Base-by-base conservation (phyloP, 768 basidiomycete species). In the Strobilomyces dryophilus region DNA sequence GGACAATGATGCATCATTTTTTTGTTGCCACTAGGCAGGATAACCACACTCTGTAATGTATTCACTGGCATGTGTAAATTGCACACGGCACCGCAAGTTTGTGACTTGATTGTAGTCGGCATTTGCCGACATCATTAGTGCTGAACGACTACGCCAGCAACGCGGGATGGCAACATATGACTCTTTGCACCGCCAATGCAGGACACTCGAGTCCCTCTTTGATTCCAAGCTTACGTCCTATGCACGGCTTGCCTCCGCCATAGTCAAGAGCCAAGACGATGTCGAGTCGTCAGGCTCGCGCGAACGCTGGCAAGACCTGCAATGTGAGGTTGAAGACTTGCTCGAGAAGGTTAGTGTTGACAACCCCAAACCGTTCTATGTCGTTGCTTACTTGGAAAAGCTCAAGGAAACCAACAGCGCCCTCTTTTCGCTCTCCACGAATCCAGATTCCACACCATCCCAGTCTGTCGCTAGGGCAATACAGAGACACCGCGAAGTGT, bases 201-300 rank as follows among this genome's bases (percentile, higher is more conserved):
- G 95, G 62, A 94, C 94, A 5, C 83, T 98, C 26, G 95, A 98
- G 67, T 92, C 92, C 43, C 79, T 92, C 21, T 89, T 98, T 57
- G 92, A 97, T 66, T 75, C 88, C 31, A 95, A 97, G 68, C 78
- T 99, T 29, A 92, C 92, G 1, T 78, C 91, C 10, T 98, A 98
- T 71, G 83, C 92, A 18, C 89, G 92, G 61, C 76, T 97, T 39
- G 92, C 89, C 8, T 81, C 87, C 5, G 77, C 76, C 29, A 77
- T 87, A 56, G 80, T 81, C 12, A 75, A 70, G 40, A 71, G 80
- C 55, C 70, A 76, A 39, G 62, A 64, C 45, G 89, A 87, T 63
- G 61, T 91, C 26, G 89, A 91, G 66, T 81, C 87, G 5, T 75
- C 79, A 45, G 86, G 84, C 11, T 83, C 88, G 4, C 74, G 74